These are phyloP conservation scores for Cardiospermum halicacabum DNA, from an alignment of 345 rosid species.

Conservation along the genomic window DNA sequence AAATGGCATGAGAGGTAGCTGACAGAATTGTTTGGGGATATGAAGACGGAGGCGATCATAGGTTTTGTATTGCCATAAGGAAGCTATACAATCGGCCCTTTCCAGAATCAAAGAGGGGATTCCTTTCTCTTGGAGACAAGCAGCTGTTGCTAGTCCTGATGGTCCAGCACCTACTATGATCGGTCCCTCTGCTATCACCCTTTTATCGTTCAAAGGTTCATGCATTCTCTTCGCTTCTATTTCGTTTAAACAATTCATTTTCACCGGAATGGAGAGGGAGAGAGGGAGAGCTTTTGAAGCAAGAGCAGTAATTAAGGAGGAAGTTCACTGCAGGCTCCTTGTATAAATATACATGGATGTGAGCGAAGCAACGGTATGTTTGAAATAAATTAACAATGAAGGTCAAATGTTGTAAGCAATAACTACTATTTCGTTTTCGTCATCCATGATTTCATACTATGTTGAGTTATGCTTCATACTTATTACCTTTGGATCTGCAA, in stretches of 20 bases:
- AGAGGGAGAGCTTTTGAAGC: no score
- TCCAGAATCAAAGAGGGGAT: conserved; percentile 72
- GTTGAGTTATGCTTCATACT: no score
- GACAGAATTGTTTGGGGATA: conserved; percentile 78
- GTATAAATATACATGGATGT: no score
- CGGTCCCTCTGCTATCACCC: conserved; percentile 40
- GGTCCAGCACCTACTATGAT: conserved; percentile 87
- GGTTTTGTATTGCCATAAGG: conserved; percentile 69
- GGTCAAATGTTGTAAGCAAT: no score
- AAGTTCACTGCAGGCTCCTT: no score
- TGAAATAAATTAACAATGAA: no score
- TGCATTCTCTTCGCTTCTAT: conserved; percentile 45
- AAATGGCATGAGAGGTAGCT: conserved; percentile 65
- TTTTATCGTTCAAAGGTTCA: conserved; percentile 29
- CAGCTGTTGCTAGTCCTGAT: conserved; percentile 67
- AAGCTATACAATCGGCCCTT: conserved; percentile 65
- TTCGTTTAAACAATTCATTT: conserved; percentile 48
- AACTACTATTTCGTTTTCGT: no score
- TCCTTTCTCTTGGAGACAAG: conserved; percentile 57
- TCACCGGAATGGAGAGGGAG: no score
- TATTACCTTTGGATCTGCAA: no score
- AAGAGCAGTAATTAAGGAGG: no score
- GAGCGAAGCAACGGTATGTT: no score
- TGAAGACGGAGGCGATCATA: conserved; percentile 88
- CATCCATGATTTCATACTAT: no score